Conservation (phyloP, 2,329 filamentous ascomycete species). For the Cladobotryum mycophilum region DNA sequence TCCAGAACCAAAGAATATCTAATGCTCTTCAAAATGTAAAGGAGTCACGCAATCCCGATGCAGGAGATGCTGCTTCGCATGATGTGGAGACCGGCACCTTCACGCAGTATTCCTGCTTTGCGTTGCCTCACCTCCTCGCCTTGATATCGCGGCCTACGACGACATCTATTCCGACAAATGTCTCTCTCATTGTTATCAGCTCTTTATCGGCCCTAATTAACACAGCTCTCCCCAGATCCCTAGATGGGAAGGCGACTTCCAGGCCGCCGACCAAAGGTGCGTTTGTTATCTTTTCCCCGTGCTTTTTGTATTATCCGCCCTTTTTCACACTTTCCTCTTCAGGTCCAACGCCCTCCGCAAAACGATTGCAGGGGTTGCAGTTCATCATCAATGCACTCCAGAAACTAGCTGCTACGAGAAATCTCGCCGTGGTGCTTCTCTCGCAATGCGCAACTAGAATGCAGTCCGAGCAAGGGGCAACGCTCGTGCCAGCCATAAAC, state of each 20-base stretch:
- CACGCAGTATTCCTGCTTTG: conserved; percentile 46
- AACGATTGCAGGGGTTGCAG: conserved; percentile 48
- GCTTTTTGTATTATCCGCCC: conserved; percentile 1
- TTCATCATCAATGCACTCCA: conserved; percentile 64
- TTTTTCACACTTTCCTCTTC: conserved; percentile 8
- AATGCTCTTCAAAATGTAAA: conserved; percentile 19
- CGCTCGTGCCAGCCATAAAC: conserved; percentile 68
- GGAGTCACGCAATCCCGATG: conserved; percentile 6
- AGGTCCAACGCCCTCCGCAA: conserved; percentile 34
- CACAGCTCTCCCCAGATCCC: conserved; percentile 63
- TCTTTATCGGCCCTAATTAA: conserved; percentile 71
- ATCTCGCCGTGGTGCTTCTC: conserved; percentile 68
- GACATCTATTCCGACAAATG: conserved; percentile 54
- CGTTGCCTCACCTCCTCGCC: conserved; percentile 67
- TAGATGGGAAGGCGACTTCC: conserved; percentile 30
- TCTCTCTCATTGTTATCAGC: conserved; percentile 70
- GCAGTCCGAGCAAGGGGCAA: conserved; percentile 57
- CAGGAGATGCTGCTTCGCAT: conserved; percentile 9
- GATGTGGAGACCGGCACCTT: conserved; percentile 29
- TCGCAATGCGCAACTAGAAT: conserved; percentile 81
- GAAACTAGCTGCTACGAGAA: conserved; percentile 66
- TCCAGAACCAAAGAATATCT: conserved; percentile 23
- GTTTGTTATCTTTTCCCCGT: neutral
- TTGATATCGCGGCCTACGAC: conserved; percentile 62
- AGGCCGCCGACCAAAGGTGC: conserved; percentile 37